Evolutionary conservation across 192 early-diverging fungal genomes (phyloP).

Genomic region (Helicostylum pulchrum): DNA sequence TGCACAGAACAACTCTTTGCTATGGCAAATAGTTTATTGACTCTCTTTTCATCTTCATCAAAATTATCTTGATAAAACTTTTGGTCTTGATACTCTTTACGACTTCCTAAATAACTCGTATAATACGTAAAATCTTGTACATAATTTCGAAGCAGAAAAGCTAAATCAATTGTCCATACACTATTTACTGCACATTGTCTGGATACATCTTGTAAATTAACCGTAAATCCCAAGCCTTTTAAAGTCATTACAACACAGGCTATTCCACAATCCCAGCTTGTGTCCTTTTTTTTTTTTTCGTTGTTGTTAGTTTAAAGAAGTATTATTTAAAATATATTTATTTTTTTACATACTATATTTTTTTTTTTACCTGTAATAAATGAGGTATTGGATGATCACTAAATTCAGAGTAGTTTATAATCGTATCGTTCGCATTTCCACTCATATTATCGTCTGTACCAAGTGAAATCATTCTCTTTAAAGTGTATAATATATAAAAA

Average conservation of each 20-base stretch:
- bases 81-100: constrained; percentile 64
- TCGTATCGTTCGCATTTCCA: constrained; percentile 4
- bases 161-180: constrained; percentile 91
- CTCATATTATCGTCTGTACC: constrained; percentile 15
- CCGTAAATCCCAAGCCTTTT: constrained; percentile 55
- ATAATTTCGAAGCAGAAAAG: constrained; percentile 68
- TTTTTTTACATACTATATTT: neutral
- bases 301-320: neutral
- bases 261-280: constrained; percentile 86
- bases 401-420: constrained; percentile 26
- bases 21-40: constrained; percentile 73
- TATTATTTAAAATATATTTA: neutral
- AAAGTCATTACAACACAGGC: constrained; percentile 82
- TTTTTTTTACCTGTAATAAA: constrained; percentile 24
- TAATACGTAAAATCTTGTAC: constrained; percentile 90
- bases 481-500: neutral
- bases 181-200: constrained; percentile 58
- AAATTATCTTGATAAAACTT: constrained; percentile 71
- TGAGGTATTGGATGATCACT: constrained; percentile 26
- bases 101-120: constrained; percentile 81
- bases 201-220: constrained; percentile 53
- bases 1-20: constrained; percentile 68
- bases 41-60: constrained; percentile 67
- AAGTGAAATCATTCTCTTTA: constrained; percentile 12
- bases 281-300: constrained; percentile 26